Evolutionary conservation across 164 flowering plant genomes (phyloP), one percentile per base, ranked within the genome.

Genomic region (Vitis labrusca): DNA sequence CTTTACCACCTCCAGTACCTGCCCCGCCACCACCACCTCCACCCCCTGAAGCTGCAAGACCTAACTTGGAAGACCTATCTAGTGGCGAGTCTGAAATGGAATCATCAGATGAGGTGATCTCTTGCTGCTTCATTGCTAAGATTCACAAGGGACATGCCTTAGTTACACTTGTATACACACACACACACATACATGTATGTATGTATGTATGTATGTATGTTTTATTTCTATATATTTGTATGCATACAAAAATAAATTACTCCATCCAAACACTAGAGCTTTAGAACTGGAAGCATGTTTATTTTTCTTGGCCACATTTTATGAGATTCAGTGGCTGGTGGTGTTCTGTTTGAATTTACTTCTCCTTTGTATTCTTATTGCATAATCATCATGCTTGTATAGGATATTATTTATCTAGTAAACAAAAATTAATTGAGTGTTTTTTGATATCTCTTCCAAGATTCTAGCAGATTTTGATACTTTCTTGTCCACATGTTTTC

Each of bases 21-120:
- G 84, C 68, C 50, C 88, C 85, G 8, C 62, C 54, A 11, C 84
- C 83, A 2, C 85, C 87, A 8, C 89, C 89, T 54, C 85, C 85
- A 4, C 73, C 79, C 62, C 63, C 82, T 23, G 61, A 67, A 49
- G 63, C 79, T 75, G 71, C 71, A 62, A 79, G 77, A 71, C 86
- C 83, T 70, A 67, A 60, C 15, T 58, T 68, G 64, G 83, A 83
- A 56, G 86, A 86, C 80, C 72, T 77, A 65, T 89, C 95, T 15
- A 91, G 96, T 77, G 88, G 81, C 58, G 99, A 96, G 63, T 96
- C 98, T 10, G 99, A 96, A 77, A 73, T 87, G 88, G 98, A 89
- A 66, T 88, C 96, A 74, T 85, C 97, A 60, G 97, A 91, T 61
- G 99, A 89, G 92, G 98, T 91, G 73, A 50, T 19, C 11, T 63